phyloP scores from a whole-genome alignment of 2,329 filamentous ascomycete genomes.

The Teratosphaeriaceae sp. region DNA sequence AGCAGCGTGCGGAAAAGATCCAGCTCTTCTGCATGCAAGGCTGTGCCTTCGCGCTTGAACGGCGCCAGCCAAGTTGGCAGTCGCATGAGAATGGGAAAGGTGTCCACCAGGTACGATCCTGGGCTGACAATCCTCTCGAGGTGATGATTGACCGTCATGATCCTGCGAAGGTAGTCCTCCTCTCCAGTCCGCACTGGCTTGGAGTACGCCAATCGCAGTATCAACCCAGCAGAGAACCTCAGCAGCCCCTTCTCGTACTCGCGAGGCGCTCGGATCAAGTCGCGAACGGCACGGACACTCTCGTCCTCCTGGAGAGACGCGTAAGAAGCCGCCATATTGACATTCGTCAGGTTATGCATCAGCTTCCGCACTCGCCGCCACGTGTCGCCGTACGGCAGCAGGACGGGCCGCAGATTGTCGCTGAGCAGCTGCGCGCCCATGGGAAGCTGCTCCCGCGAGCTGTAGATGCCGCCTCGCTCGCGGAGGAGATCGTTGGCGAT shows the following conservation, averaged over 20 bases:
- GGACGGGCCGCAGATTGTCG: slow-evolving; percentile 7
- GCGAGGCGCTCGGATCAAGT: slow-evolving; percentile 28
- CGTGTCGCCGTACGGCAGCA: background rate
- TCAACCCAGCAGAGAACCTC: slow-evolving; percentile 36
- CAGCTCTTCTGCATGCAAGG: slow-evolving; percentile 23
- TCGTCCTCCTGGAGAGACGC: slow-evolving; percentile 29
- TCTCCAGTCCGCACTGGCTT: slow-evolving; percentile 28
- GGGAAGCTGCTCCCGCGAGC: slow-evolving; percentile 30
- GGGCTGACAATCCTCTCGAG: slow-evolving; percentile 32
- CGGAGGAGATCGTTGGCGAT: slow-evolving; percentile 39
- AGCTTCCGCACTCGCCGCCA: slow-evolving; percentile 21
- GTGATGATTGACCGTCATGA: slow-evolving; percentile 29
- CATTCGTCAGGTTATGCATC: slow-evolving; percentile 25
- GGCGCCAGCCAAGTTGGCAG: slow-evolving; percentile 25
- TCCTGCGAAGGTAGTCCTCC: slow-evolving; percentile 25
- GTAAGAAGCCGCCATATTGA: slow-evolving; percentile 25
- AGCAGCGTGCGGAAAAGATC: slow-evolving; percentile 25
- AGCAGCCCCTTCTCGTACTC: slow-evolving; percentile 35
- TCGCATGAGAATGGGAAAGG: slow-evolving; percentile 24
- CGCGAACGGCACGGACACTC: slow-evolving; percentile 23
- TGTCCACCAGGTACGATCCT: slow-evolving; percentile 32
- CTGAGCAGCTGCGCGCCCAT: slow-evolving; percentile 31
- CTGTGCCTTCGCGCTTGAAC: slow-evolving; percentile 25
- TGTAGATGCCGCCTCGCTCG: slow-evolving; percentile 35
- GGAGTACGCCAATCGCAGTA: slow-evolving; percentile 36